Evolutionary conservation across 2,329 filamentous ascomycete species (phyloP).

Genomic region (Coniochaeta hoffmannii): DNA sequence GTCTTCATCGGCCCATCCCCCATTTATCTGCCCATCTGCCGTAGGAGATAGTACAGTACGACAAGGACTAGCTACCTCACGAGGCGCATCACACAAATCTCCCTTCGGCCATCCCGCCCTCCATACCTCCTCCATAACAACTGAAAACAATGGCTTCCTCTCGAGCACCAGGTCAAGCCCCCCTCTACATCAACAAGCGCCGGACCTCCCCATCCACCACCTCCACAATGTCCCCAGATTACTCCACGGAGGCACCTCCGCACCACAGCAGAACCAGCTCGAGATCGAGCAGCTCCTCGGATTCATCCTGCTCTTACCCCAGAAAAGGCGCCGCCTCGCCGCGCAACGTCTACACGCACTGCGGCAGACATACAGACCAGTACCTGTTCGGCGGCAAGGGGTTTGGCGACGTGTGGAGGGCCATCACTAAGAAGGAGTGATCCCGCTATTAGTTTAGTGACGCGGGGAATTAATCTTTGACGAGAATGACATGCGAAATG

Average conservation of each 20-base stretch:
- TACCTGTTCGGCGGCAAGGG: conserved; percentile 44
- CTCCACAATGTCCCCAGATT: conserved; percentile 9
- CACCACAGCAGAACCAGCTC: conserved; percentile 7
- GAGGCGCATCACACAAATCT: not conserved
- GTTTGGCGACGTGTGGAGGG: conserved; percentile 33
- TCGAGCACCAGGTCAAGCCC: conserved; percentile 8
- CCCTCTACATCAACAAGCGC: conserved; percentile 6
- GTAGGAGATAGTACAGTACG: not conserved
- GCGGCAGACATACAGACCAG: conserved; percentile 47
- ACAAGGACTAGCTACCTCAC: not conserved
- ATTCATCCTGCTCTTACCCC: not conserved
- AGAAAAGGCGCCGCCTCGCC: conserved; percentile 11
- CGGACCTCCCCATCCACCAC: not conserved
- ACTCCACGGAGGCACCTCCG: not conserved
- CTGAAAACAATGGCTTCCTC: conserved; percentile 1
- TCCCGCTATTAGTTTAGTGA: not conserved
- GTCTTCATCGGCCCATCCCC: not conserved
- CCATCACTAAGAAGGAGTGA: conserved; percentile 26
- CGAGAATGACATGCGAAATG: not conserved
- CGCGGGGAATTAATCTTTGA: too few relatives aligned
- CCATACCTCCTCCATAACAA: too few relatives aligned
- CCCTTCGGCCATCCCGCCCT: not conserved
- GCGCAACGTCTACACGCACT: conserved; percentile 45
- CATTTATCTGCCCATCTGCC: not conserved
- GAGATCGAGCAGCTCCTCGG: conserved; percentile 3